Base-by-base conservation (phyloP, 2,329 filamentous ascomycete species). In the Talaromyces piceae region DNA sequence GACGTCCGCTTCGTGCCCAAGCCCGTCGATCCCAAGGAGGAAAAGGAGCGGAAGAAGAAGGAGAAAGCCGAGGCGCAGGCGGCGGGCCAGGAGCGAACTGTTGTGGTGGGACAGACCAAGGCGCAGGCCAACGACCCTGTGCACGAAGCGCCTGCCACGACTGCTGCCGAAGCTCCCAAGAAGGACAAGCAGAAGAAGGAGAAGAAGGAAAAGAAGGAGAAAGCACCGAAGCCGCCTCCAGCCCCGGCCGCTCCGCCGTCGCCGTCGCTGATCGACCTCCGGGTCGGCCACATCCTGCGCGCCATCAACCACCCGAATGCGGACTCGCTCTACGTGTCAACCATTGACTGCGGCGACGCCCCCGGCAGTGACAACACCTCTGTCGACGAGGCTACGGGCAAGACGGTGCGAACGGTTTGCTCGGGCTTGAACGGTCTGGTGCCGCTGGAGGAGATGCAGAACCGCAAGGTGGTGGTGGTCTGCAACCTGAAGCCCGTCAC, bases 401-500 rank as follows among this genome's bases (percentile, higher is more conserved):
- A 95, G 73, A 78, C 91, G 41, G 89, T 91, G 62, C 87, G 93
- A 44, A 98, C 91, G 13, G 91, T 98, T 45, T 98, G 93, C 81
- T 97, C 93, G 1, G 93, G 93, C 25, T 80, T 98, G 58, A 96
- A 95, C 70, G 93, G 93, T 6, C 81, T 96, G 26, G 75, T 98
- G 1, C 93, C 93, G 0, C 79, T 98, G 44, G 89, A 88, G 70
- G 89, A 95, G 70, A 96, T 98, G 93, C 93, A 98, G 71, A 84
- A 84, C 65, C 88, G 93, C 69, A 95, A 94, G 75, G 88, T 98
- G 55, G 81, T 98, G 27, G 88, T 93, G 1, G 91, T 98, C 20
- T 95, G 89, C 78, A 98, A 98, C 73, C 81, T 98, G 60, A 98
- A 98, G 79, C 93, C 93, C 47, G 93, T 97, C 69, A 98, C 94